A percentile compares a stretch with the other conserved stretches of the same genome.
Conservation (phyloP, 163 green algal species). For the Volvox carteri region DNA sequence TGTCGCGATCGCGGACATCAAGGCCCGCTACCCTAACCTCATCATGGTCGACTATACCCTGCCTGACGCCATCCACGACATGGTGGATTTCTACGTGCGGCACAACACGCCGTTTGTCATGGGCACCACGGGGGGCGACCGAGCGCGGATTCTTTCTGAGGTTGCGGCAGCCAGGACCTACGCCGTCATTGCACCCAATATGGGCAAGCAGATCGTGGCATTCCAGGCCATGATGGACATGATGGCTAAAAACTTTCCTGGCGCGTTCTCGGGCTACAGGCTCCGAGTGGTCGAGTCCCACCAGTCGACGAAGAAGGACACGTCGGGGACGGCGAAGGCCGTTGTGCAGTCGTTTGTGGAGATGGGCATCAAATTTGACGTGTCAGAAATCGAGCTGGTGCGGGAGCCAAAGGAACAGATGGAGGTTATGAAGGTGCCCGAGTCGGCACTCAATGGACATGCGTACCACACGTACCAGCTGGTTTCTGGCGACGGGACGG, state of each 20-base stretch:
- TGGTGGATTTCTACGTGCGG: slow-evolving; percentile 71
- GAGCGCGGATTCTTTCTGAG: slow-evolving; percentile 69
- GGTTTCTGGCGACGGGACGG: slow-evolving; percentile 83
- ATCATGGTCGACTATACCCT: slow-evolving; percentile 78
- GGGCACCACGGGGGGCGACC: slow-evolving; percentile 97
- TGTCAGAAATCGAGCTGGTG: slow-evolving; percentile 90
- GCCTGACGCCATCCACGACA: slow-evolving; percentile 74
- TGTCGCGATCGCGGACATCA: slow-evolving; percentile 38
- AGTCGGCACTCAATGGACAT: slow-evolving; percentile 90
- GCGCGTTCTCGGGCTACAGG: slow-evolving; percentile 96
- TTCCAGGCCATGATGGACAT: slow-evolving; percentile 94
- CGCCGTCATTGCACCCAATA: slow-evolving; percentile 98
- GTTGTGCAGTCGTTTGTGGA: slow-evolving; percentile 76
- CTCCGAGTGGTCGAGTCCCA: slow-evolving; percentile 96
- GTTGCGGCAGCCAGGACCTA: slow-evolving; percentile 79
- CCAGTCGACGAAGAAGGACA: slow-evolving; percentile 97
- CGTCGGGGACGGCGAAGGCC: slow-evolving; percentile 95
- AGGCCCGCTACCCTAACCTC: slow-evolving; percentile 62
- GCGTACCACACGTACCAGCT: slow-evolving; percentile 98
- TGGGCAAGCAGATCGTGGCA: slow-evolving; percentile 96
- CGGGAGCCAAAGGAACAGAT: slow-evolving; percentile 85
- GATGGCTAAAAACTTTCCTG: slow-evolving; percentile 91
- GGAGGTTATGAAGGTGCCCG: slow-evolving; percentile 72
- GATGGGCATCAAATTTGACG: slow-evolving; percentile 71
- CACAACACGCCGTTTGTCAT: slow-evolving; percentile 94